These are phyloP conservation scores for Auriculariales sp. DNA, from an alignment of 768 basidiomycete genomes.

Conservation along the genomic window DNA sequence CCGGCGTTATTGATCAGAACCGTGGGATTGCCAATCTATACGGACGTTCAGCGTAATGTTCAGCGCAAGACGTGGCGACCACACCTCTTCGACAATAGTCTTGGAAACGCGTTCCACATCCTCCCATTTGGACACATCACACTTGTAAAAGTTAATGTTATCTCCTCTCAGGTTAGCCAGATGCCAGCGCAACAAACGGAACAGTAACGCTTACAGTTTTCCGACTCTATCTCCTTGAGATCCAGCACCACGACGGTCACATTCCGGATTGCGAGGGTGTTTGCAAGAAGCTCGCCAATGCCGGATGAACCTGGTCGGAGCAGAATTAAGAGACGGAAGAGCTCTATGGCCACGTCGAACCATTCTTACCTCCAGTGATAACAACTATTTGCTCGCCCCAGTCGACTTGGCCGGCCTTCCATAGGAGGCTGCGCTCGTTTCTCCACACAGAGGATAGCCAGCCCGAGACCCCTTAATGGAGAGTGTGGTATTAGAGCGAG, in stretches of 20 bases:
- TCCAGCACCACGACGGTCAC: conserved; percentile 80
- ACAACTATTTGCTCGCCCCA: conserved; percentile 87
- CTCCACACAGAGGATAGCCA: conserved; percentile 64
- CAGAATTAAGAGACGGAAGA: neutral
- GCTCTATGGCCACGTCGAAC: neutral
- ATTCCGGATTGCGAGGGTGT: conserved; percentile 71
- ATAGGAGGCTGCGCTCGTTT: conserved; percentile 55
- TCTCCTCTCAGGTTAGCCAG: conserved; percentile 23
- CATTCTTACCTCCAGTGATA: conserved; percentile 67
- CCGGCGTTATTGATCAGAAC: conserved; percentile 92
- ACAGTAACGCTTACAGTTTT: conserved; percentile 42
- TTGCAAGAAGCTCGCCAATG: conserved; percentile 75
- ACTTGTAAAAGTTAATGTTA: conserved; percentile 75
- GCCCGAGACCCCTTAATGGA: conserved; percentile 41
- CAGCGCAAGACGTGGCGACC: neutral
- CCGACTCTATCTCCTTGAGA: conserved; percentile 54
- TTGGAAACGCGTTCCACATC: conserved; percentile 67
- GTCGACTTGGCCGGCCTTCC: conserved; percentile 44
- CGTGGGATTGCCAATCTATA: conserved; percentile 74
- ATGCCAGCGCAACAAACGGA: neutral
- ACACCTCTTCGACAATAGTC: conserved; percentile 63
- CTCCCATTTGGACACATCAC: conserved; percentile 82
- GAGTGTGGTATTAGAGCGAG: conserved; percentile 2
- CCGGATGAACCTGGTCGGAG: conserved; percentile 59
- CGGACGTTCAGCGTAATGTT: neutral